Percentiles rank a stretch among this genome's conserved stretches.
phyloP scores from a whole-genome alignment of 345 rosid genomes.

The Adansonia digitata region DNA sequence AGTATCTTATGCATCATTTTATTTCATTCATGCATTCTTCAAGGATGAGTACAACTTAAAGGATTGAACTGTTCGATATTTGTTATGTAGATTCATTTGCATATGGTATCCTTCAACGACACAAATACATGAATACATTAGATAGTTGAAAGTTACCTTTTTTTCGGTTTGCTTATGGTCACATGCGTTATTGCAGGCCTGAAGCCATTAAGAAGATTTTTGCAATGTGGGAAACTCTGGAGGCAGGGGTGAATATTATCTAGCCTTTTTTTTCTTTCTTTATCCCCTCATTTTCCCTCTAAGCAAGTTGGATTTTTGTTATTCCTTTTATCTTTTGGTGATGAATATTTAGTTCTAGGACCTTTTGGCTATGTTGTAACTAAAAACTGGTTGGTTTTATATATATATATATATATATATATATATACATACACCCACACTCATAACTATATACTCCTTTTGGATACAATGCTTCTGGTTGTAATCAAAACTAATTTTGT shows the following conservation, averaged over 20 bases:
- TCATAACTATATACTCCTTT: too few species aligned
- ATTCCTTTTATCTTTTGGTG: not conserved
- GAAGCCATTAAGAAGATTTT: constrained; percentile 20
- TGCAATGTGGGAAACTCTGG: constrained; percentile 37
- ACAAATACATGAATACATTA: too few species aligned
- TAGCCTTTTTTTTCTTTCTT: constrained; percentile 5
- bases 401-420: too few species aligned
- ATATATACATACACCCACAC: too few species aligned
- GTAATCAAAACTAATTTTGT: constrained; percentile 20
- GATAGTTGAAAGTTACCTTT: not conserved
- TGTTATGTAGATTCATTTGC: not conserved
- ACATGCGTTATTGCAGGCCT: constrained; percentile 30
- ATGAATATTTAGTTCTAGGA: constrained; percentile 17
- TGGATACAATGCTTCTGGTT: constrained; percentile 8
- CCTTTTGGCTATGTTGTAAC: constrained; percentile 25
- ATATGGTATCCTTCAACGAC: too few species aligned
- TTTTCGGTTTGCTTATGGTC: not conserved
- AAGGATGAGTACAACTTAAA: too few species aligned
- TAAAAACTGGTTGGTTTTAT: constrained; percentile 20
- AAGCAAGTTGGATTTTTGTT: constrained; percentile 22
- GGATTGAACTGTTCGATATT: not conserved
- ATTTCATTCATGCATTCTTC: too few species aligned
- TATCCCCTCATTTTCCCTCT: not conserved
- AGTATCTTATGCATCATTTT: too few species aligned
- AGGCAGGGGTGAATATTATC: constrained; percentile 63